Conservation (phyloP, 495 filamentous ascomycete species). For the Lophiotrema nucula region DNA sequence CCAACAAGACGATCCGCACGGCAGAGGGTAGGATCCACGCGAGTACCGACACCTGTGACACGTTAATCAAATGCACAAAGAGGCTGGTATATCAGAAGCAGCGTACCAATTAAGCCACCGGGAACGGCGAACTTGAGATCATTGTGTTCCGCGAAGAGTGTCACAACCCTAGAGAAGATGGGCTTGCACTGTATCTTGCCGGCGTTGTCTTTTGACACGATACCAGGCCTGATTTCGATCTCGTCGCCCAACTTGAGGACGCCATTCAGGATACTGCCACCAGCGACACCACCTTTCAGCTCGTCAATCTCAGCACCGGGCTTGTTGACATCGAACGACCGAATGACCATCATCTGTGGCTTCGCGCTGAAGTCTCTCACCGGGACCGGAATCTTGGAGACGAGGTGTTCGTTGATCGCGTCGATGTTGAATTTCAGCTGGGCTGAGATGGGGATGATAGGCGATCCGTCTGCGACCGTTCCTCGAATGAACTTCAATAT, state of each 20-base stretch:
- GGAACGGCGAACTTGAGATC: conserved; percentile 96
- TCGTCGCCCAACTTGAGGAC: conserved; percentile 94
- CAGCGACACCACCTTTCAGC: conserved; percentile 96
- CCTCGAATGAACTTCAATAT: conserved; percentile 97
- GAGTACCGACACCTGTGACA: conserved; percentile 76
- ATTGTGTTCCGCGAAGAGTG: conserved; percentile 95
- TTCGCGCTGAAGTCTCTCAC: conserved; percentile 81
- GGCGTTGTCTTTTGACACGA: conserved; percentile 88
- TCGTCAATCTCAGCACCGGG: conserved; percentile 99
- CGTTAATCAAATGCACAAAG: conserved; percentile 31
- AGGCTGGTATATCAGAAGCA: neutral
- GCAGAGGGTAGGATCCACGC: conserved; percentile 95
- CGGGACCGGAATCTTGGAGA: conserved; percentile 89
- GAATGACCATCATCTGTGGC: conserved; percentile 97
- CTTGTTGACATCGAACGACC: conserved; percentile 99
- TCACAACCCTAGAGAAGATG: conserved; percentile 91
- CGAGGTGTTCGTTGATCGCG: conserved; percentile 90
- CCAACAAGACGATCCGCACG: conserved; percentile 97
- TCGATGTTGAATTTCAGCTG: conserved; percentile 99
- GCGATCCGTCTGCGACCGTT: conserved; percentile 92
- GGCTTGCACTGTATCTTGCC: conserved; percentile 93
- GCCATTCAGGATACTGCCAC: conserved; percentile 93
- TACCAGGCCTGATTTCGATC: conserved; percentile 95
- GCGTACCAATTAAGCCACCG: conserved; percentile 76
- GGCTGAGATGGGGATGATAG: conserved; percentile 96